Base-by-base conservation (phyloP, 305 asterid genomes). In the Ruellia speciosa region DNA sequence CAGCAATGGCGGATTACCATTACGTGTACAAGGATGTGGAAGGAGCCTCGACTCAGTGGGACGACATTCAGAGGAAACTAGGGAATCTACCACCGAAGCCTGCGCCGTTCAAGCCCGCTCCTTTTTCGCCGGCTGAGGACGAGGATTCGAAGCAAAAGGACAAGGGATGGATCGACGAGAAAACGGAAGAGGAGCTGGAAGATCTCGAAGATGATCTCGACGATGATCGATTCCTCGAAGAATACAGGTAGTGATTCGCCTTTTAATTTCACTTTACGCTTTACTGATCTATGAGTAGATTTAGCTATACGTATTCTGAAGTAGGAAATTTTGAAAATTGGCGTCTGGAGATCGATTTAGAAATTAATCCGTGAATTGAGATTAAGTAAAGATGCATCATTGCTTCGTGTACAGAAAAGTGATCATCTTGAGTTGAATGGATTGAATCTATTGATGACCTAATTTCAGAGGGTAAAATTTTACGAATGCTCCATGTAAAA, bases 21-120 rank as follows among this genome's bases (percentile, higher is more conserved):
- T 76, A 69, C 59, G 83, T 84, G 12, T 89, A 89, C 81, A 89
- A 89, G 76, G 97, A 89, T 71, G 63, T 84, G 61, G 95, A 89
- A 70, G 97, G 95, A 49, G 71, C 90, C 40, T 80, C 97, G 14
- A 89, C 95, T 24, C 92, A 89, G 54, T 89, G 97, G 97, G 97
- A 89, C 47, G 97, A 89, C 56, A 82, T 89, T 43, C 96, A 89
- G 71, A 71, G 81, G 60, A 92, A 92, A 67, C 70, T 90, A 14
- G 98, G 98, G 4, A 90, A 90, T 66, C 83, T 87, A 0, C 98
- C 96, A 13, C 70, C 78, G 1, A 87, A 85, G 63, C 72, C 81
- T 0, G 81, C 90, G 11, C 62, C 78, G 20, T 90, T 90, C 85
- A 87, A 85, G 75, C 96, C 96, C 4, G 73, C 85, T 45, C 60